Base-by-base conservation (phyloP, 306 rosid genomes). In the Luffa acutangula region DNA sequence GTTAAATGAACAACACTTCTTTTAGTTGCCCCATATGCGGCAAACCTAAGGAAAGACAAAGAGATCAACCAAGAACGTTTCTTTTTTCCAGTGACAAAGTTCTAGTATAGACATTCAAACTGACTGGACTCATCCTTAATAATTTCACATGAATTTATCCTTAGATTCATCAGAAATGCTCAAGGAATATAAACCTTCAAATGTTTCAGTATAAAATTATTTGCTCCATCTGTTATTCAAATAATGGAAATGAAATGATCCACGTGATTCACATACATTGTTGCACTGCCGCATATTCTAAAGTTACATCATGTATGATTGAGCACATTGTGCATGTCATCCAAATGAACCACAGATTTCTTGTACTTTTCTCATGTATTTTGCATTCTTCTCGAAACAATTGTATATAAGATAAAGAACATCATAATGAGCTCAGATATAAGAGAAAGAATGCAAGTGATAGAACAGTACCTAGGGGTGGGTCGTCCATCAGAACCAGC, bases 401-500 rank as follows among this genome's bases (percentile, higher is more conserved):
- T 12, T 17, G 15, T 33, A 75, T 10, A 34, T 34, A 17, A 34
- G 78, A 75, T 33, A 37, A 20, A 52, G 63, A 34, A 17, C 78
- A 34, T 31, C 42, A 52, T 33, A 34, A 52, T 14, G 4, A 75
- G 33, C 48, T 74, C 21, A 74, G 62, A 49, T 33, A 13, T 21
- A 46, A 72, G 67, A 80, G 63, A 86, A 73, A 81, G 17, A 69
- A 69, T 5, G n/a, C 36, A 67, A 78, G 56, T 82, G 52, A 85
- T 75, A 81, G 58, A 25, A 81, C 21, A 46, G 77, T 69, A 94
- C 97, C 98, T 91, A 2, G 98, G 98, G 52, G 98, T 94, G 62
- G 98, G 98, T 87, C 97, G 88, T 83, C 98, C 98, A 84, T 94
- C 97, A 33, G 98, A 92, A 87, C 97, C 98, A 14, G 98, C 98